Base-by-base conservation (phyloP, 2,329 filamentous ascomycete genomes). In the Cordyceps javanica region DNA sequence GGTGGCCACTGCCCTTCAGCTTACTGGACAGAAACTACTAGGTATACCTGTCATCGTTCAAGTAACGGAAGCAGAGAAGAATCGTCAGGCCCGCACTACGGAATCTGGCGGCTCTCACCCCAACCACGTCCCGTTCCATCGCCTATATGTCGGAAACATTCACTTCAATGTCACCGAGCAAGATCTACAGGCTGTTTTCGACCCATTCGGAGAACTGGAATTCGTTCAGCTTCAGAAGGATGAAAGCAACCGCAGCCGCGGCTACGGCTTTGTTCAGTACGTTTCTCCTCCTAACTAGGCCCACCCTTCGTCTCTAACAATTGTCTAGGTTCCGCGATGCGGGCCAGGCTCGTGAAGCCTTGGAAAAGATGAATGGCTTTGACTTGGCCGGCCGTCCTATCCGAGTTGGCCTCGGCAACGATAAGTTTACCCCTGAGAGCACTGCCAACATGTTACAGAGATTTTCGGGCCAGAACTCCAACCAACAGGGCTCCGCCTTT, bases 341-440 rank as follows among this genome's bases (percentile, higher is more conserved):
- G 59, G 85, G 85, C 63, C 87, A 97, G 74, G 94, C 94, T 69
- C 90, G 93, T 70, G 90, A 96, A 73, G 95, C 94, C 61, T 80
- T 99, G 63, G 91, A 97, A 74, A 96, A 97, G 77, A 97, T 99
- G 93, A 99, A 99, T 75, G 92, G 93, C 63, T 99, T 97, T 77
- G 94, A 97, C 76, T 86, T 99, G 66, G 94, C 94, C 68, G 92
- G 92, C 75, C 92, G 94, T 72, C 91, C 92, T 63, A 97, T 99
- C 73, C 91, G 94, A 71, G 95, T 99, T 74, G 94, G 94, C 75
- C 90, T 99, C 78, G 94, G 94, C 76, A 99, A 97, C 79, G 94
- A 99, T 89, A 97, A 97, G 85, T 97, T 97, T 77, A 97, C 92
- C 75, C 89, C 92, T 69, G 94, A 97, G 78, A 94, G 91, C 75